These are phyloP conservation scores for Setaria viridis DNA, from an alignment of 202 grass and related monocot genomes.

Conservation along the genomic window DNA sequence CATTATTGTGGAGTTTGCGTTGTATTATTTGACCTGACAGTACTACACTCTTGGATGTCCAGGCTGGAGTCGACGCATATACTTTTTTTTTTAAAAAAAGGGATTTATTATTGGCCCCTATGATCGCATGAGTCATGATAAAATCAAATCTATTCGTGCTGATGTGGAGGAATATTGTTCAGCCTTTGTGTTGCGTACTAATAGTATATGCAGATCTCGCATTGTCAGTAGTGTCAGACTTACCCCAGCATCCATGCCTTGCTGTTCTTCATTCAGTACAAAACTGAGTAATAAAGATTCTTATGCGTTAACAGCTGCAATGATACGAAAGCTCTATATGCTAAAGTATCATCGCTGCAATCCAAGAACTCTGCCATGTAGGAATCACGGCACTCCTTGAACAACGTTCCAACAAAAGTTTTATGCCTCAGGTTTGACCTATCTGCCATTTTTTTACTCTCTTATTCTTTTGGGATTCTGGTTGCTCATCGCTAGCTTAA, in stretches of 20 bases:
- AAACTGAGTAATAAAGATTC: not conserved
- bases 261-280: conserved; percentile 23
- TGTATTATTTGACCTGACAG: conserved; percentile 55
- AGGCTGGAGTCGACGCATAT: conserved; percentile 41
- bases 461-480: not conserved
- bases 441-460: not conserved
- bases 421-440: conserved; percentile 26
- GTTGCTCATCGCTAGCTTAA: not conserved
- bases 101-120: conserved; percentile 13
- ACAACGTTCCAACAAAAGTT: not conserved
- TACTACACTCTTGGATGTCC: conserved; percentile 21
- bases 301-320: not conserved
- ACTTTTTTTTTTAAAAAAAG: not conserved
- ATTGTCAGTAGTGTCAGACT: not conserved
- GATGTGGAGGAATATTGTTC: conserved; percentile 48
- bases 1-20: conserved; percentile 39
- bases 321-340: not conserved
- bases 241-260: not conserved
- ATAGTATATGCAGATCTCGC: not conserved
- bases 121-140: conserved; percentile 41
- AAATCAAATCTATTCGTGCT: conserved; percentile 58
- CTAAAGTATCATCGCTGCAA: not conserved
- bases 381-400: not conserved
- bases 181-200: not conserved
- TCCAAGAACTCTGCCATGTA: not conserved